These are phyloP conservation scores for Penicillium sp. DNA, from an alignment of 2,329 filamentous ascomycete genomes.

Conservation along the genomic window DNA sequence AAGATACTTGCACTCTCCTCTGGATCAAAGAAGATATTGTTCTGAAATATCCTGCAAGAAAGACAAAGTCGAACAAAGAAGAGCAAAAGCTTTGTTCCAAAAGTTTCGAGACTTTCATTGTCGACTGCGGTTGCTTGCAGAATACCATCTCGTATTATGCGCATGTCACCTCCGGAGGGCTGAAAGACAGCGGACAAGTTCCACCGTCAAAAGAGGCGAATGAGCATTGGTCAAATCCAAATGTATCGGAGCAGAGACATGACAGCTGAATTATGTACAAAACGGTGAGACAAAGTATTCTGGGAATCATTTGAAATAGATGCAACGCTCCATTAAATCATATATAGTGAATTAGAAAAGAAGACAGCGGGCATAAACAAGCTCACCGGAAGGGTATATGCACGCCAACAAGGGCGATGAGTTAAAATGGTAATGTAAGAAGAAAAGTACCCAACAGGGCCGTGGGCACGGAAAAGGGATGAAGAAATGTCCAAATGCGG, in stretches of 20 bases:
- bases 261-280: neutral
- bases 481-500: conserved; percentile 11
- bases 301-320: neutral
- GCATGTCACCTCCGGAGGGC: neutral
- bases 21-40: neutral
- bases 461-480: neutral
- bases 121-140: neutral
- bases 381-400: conserved; percentile 16
- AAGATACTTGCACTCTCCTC: neutral
- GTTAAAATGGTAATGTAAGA: neutral
- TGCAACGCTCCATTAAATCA: conserved; percentile 7
- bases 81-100: neutral
- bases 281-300: neutral
- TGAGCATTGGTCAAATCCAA: no score
- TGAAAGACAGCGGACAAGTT: neutral
- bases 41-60: neutral
- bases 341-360: neutral
- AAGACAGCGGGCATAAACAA: neutral
- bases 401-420: conserved; percentile 8
- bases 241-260: neutral
- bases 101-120: neutral
- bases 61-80: neutral
- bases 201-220: neutral
- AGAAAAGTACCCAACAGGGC: neutral
- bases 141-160: neutral